Evolutionary conservation across 1,284 basidiomycete species (phyloP).

Genomic region (Sparassis latifolia): DNA sequence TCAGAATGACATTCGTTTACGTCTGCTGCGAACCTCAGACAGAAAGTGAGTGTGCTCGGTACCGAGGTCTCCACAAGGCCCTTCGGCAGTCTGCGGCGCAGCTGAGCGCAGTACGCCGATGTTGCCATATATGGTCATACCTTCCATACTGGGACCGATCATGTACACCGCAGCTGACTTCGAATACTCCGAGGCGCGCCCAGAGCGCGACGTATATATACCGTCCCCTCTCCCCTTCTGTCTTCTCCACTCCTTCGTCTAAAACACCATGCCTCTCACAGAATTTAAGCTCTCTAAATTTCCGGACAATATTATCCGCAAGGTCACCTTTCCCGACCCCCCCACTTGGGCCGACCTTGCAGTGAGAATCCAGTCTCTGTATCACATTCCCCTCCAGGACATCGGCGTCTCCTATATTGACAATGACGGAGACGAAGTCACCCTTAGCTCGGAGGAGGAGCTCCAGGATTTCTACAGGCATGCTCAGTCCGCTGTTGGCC

Average conservation of each 20-base stretch:
- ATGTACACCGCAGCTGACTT: slow-evolving; percentile 19
- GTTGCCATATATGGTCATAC: slow-evolving; percentile 1
- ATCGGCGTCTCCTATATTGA: slow-evolving; percentile 67
- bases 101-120: not conserved
- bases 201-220: slow-evolving; percentile 9
- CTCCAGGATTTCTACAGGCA: slow-evolving; percentile 51
- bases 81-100: not conserved
- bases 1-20: not conserved
- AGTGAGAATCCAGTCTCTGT: slow-evolving; percentile 46
- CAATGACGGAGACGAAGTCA: slow-evolving; percentile 63
- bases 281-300: slow-evolving; percentile 26
- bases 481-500: slow-evolving; percentile 5
- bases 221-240: slow-evolving; percentile 1
- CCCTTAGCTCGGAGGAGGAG: slow-evolving; percentile 64
- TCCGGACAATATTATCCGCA: slow-evolving; percentile 40
- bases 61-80: too few relatives aligned
- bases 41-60: not conserved
- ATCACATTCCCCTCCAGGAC: slow-evolving; percentile 45
- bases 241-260: slow-evolving; percentile 3
- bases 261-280: slow-evolving; percentile 21
- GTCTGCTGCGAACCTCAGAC: not conserved
- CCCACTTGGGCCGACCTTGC: slow-evolving; percentile 55
- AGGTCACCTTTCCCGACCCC: slow-evolving; percentile 42
- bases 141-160: slow-evolving; percentile 5
- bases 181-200: slow-evolving; percentile 9